A percentile compares a stretch with the other conserved stretches of the same genome.
Evolutionary conservation across 331 rosid genomes (phyloP).

Genomic region (Malus hybrid): DNA sequence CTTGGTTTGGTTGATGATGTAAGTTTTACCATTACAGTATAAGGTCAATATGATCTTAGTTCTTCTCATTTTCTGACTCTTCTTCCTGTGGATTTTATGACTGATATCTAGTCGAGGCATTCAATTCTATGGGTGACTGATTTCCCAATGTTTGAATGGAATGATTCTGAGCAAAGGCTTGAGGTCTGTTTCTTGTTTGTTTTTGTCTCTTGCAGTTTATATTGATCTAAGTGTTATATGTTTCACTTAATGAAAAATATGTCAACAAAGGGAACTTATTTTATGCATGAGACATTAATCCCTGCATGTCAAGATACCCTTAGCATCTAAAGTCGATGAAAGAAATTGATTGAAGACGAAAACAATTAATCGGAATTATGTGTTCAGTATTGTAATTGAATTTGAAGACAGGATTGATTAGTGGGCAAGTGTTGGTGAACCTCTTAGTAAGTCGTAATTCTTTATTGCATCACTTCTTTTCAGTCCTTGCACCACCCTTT

Average conservation of each 20-base stretch:
- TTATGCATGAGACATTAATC: background rate
- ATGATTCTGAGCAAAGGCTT: conserved; percentile 78
- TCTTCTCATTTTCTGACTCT: conserved; percentile 7
- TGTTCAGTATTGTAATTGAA: background rate
- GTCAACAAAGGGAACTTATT: background rate
- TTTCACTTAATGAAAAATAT: background rate
- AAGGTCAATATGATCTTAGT: background rate
- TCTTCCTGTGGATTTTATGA: conserved; percentile 15
- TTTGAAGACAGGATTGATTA: background rate
- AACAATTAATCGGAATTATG: background rate
- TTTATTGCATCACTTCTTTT: conserved; percentile 4
- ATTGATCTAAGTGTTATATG: background rate
- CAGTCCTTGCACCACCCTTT: conserved; percentile 98
- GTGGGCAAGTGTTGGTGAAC: background rate
- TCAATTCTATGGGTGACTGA: conserved; percentile 92
- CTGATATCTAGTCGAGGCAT: conserved; percentile 60
- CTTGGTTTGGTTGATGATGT: conserved; percentile 73
- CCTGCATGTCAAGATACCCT: background rate
- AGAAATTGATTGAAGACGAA: background rate
- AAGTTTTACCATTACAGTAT: conserved; percentile 23
- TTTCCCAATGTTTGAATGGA: conserved; percentile 99
- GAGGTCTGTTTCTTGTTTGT: conserved; percentile 56
- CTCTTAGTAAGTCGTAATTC: background rate
- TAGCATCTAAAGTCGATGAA: background rate
- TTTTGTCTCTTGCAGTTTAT: background rate